A percentile compares a stretch with the other conserved stretches of the same genome.
These are phyloP conservation scores for Aspergillus tamarii DNA, from an alignment of 2,329 filamentous ascomycete genomes.

Conservation along the genomic window DNA sequence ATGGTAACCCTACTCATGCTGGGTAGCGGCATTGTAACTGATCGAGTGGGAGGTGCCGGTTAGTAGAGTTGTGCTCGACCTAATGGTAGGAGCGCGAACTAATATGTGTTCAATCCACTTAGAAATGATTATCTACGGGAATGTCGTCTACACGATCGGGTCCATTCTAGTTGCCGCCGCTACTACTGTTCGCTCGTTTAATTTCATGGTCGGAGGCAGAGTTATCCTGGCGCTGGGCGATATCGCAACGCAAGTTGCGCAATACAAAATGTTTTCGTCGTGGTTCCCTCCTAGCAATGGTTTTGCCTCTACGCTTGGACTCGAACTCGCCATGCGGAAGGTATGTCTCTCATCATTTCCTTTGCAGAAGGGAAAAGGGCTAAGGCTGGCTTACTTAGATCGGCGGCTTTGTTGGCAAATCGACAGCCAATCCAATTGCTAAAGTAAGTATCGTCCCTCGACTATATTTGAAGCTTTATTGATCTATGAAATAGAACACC, in stretches of 20 bases:
- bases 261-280: slow-evolving; percentile 67
- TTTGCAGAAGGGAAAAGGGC: background rate
- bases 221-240: slow-evolving; percentile 63
- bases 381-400: slow-evolving; percentile 37
- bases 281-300: slow-evolving; percentile 66
- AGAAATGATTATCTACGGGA: slow-evolving; percentile 63
- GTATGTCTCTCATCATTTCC: slow-evolving; percentile 11
- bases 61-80: slow-evolving; percentile 6
- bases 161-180: slow-evolving; percentile 63
- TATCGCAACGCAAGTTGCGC: slow-evolving; percentile 65
- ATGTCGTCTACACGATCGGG: slow-evolving; percentile 61
- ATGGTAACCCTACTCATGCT: slow-evolving; percentile 63
- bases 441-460: slow-evolving; percentile 30
- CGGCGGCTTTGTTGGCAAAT: slow-evolving; percentile 63
- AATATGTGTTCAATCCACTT: background rate
- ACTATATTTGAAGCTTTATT: background rate
- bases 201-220: slow-evolving; percentile 63
- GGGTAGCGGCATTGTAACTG: slow-evolving; percentile 59
- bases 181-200: slow-evolving; percentile 58
- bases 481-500: slow-evolving; percentile 45
- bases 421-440: slow-evolving; percentile 63
- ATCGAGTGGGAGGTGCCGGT: slow-evolving; percentile 62
- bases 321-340: slow-evolving; percentile 64
- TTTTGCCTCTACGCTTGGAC: slow-evolving; percentile 63
- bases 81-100: background rate